These are phyloP conservation scores for Citrus medica DNA, from an alignment of 345 rosid species.

Conservation along the genomic window DNA sequence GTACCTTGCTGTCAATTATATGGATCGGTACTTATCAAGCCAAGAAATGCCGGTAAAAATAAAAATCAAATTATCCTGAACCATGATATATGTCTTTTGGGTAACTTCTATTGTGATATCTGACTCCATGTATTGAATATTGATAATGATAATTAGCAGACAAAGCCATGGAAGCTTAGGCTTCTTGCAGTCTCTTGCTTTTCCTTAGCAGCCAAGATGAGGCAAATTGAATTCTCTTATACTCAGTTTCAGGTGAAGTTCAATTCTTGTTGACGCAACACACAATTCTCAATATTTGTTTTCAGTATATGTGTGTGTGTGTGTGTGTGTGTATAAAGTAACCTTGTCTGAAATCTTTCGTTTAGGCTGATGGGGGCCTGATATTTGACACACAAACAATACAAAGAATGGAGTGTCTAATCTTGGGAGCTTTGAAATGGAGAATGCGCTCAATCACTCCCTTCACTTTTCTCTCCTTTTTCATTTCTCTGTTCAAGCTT, in stretches of 20 bases:
- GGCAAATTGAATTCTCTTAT: conserved; percentile 40
- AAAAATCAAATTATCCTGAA: too few species aligned
- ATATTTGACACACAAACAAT: conserved; percentile 51
- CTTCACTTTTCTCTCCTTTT: conserved; percentile 64
- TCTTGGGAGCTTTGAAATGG: conserved; percentile 82
- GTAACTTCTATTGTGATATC: background rate
- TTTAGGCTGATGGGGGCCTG: conserved; percentile 41
- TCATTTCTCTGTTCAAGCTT: conserved; percentile 49
- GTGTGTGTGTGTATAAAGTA: background rate
- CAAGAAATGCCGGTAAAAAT: conserved; percentile 52
- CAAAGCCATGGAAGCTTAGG: conserved; percentile 56
- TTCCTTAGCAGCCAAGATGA: conserved; percentile 77
- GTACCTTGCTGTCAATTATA: conserved; percentile 77
- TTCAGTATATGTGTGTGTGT: too few species aligned
- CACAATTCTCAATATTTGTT: background rate
- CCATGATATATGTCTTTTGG: background rate
- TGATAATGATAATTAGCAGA: conserved; percentile 27
- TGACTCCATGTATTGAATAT: background rate
- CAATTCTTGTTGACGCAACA: background rate
- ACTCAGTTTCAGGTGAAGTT: conserved; percentile 44
- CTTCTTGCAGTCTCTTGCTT: conserved; percentile 70
- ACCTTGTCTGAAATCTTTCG: background rate
- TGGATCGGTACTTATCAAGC: conserved; percentile 73
- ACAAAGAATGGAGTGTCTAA: conserved; percentile 66
- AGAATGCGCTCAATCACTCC: conserved; percentile 91